Evolutionary conservation across 352 stramenopile species (phyloP), one percentile per base, ranked within the genome.

Genomic region (Halophytophthora polymorphica): DNA sequence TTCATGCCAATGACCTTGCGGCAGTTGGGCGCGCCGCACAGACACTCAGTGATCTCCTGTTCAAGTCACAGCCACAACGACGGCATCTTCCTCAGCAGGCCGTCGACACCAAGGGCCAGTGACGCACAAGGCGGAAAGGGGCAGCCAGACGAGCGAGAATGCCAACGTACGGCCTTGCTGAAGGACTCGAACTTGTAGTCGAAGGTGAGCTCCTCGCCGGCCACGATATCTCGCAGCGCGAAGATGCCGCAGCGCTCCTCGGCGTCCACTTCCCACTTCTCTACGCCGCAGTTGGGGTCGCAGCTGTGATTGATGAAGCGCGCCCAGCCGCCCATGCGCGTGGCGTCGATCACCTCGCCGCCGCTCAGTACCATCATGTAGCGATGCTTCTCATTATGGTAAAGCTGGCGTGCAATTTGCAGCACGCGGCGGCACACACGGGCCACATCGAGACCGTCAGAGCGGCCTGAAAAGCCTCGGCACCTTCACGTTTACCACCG

Each of bases 291-390:
- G 66, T 98, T 98, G 12, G 70, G 84, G n/a, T 94, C 74, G 58
- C 92, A 98, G 64, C 90, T 98, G 58, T 97, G 89, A 68, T 98
- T 98, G 54, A 98, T 97, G 53, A 98, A 98, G 38, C 95, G 82
- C 25, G 91, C 91, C 33, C 96, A 78, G 28, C 91, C 93, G 28
- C 93, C 92, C 61, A 93, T 91, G 29, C 90, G 74, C 22, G 83
- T 95, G 25, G 85, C 87, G 59, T 97, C 87, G 31, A 97, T 93
- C 59, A 95, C 88, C 65, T 92, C 79, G 17, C 73, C 82, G 19
- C 80, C 83, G 43, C 77, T 91, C 48, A 91, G 67, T 31, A 90
- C 81, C 75, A 94, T 90, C 73, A 88, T 88, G 65, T 92, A 90
- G 6, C 74, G 66, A 38, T 88, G 80, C 63, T 92, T 90, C 43